Percentiles rank a stretch among this genome's conserved stretches.
Conservation (phyloP, 768 basidiomycete genomes). For the Termitomyces sp. region DNA sequence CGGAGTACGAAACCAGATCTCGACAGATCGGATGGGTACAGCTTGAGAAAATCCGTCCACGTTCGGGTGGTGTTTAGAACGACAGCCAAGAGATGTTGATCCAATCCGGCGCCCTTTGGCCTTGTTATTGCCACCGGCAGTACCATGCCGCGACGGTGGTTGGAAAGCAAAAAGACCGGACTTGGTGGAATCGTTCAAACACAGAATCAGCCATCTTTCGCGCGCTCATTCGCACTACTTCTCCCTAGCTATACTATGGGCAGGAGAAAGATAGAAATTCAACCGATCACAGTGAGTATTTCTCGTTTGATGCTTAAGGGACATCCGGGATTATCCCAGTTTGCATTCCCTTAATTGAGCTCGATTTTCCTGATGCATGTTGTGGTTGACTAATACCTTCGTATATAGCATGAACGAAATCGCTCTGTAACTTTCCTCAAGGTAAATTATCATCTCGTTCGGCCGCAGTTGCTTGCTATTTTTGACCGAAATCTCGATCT, state of each 20-base stretch:
- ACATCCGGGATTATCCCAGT: not conserved
- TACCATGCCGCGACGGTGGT: constrained; percentile 7
- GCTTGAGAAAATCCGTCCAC: constrained; percentile 8
- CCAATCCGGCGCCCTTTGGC: constrained; percentile 10
- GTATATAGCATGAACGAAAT: constrained; percentile 82
- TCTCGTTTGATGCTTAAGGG: not conserved
- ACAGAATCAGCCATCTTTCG: constrained; percentile 8
- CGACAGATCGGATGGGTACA: constrained; percentile 7
- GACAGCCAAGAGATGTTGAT: constrained; percentile 5
- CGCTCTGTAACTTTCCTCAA: constrained; percentile 89
- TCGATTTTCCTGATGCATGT: not conserved
- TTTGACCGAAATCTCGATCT: constrained; percentile 46
- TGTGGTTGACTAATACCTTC: constrained; percentile 9
- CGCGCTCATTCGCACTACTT: constrained; percentile 1
- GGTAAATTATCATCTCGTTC: constrained; percentile 32
- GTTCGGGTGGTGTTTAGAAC: not conserved
- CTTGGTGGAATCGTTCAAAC: constrained; percentile 1
- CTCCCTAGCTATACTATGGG: constrained; percentile 36
- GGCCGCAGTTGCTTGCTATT: constrained; percentile 44
- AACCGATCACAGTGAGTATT: constrained; percentile 63
- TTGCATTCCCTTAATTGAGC: constrained; percentile 14
- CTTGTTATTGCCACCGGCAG: constrained; percentile 8
- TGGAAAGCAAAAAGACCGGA: constrained; percentile 7
- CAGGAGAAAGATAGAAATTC: constrained; percentile 76
- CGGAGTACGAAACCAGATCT: constrained; percentile 9